Evolutionary conservation across 2,329 filamentous ascomycete species (phyloP).

Genomic region (Ceratocystiopsis sp.): DNA sequence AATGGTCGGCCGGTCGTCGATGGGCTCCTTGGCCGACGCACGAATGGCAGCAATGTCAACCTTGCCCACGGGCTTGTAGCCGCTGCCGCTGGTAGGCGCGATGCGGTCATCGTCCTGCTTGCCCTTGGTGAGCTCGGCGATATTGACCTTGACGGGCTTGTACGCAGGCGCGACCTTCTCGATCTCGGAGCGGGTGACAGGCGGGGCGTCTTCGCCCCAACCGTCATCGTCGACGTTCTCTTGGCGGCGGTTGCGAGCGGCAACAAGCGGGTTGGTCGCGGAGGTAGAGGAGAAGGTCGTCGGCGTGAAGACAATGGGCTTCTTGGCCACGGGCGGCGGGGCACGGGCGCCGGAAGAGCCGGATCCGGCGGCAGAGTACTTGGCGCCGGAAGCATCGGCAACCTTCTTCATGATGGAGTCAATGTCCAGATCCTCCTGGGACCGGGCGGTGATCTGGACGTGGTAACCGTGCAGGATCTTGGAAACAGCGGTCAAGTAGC

Average conservation of each 20-base stretch:
- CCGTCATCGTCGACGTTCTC: slow-evolving; percentile 63
- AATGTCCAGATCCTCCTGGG: slow-evolving; percentile 72
- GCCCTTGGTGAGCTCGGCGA: slow-evolving; percentile 66
- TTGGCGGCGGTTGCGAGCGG: slow-evolving; percentile 43
- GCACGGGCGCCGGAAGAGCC: slow-evolving; percentile 22
- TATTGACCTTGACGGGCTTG: slow-evolving; percentile 88
- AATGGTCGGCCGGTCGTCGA: slow-evolving; percentile 64
- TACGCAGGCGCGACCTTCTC: slow-evolving; percentile 90
- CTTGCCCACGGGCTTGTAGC: slow-evolving; percentile 88
- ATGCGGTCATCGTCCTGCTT: slow-evolving; percentile 43
- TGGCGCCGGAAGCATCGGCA: slow-evolving; percentile 81
- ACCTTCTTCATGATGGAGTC: slow-evolving; percentile 87
- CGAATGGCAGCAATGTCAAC: slow-evolving; percentile 92
- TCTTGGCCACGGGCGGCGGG: slow-evolving; percentile 62
- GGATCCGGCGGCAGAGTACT: slow-evolving; percentile 57
- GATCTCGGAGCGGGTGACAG: slow-evolving; percentile 66
- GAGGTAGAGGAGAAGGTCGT: slow-evolving; percentile 33
- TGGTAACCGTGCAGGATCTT: slow-evolving; percentile 95
- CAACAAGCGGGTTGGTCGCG: slow-evolving; percentile 48
- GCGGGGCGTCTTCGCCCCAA: slow-evolving; percentile 91
- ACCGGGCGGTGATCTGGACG: slow-evolving; percentile 90
- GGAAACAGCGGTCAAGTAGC: slow-evolving; percentile 73
- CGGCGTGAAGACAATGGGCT: slow-evolving; percentile 72
- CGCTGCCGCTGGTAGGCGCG: slow-evolving; percentile 25
- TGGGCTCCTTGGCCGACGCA: slow-evolving; percentile 48